Percentiles rank a stretch among this genome's conserved stretches.
phyloP scores from a whole-genome alignment of 2,329 filamentous ascomycete genomes.

The Ophiocordyceps robertsii region DNA sequence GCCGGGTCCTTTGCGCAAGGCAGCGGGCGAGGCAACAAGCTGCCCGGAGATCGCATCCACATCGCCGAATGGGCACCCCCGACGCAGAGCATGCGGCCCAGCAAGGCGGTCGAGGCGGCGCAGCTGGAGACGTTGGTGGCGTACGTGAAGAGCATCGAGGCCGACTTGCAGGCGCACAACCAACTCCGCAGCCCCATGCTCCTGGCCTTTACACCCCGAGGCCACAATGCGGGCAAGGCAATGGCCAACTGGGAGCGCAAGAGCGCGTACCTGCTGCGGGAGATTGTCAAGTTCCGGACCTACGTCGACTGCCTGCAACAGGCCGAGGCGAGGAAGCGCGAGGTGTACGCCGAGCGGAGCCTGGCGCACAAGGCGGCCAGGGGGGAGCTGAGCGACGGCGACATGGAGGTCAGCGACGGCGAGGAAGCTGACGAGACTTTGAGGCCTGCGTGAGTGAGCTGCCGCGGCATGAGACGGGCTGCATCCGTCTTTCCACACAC shows the following conservation, averaged over 20 bases:
- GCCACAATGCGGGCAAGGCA: constrained; percentile 66
- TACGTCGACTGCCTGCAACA: constrained; percentile 77
- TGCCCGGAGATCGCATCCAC: constrained; percentile 72
- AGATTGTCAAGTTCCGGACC: constrained; percentile 93
- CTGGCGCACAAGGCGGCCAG: constrained; percentile 33
- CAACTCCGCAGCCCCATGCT: constrained; percentile 77
- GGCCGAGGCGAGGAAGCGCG: constrained; percentile 55
- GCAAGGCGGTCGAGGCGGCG: constrained; percentile 62
- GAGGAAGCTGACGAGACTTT: constrained; percentile 20
- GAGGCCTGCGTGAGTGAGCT: constrained; percentile 9
- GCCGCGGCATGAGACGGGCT: no score
- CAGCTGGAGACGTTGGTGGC: constrained; percentile 61
- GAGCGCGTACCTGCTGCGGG: constrained; percentile 75
- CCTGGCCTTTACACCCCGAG: constrained; percentile 75
- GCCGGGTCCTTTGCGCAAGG: constrained; percentile 32
- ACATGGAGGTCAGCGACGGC: constrained; percentile 17
- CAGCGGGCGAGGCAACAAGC: constrained; percentile 38
- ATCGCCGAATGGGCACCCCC: constrained; percentile 86
- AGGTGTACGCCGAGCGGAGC: constrained; percentile 53
- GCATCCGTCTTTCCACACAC: no score
- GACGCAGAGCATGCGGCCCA: constrained; percentile 78
- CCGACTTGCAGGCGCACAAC: constrained; percentile 77
- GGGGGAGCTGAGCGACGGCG: constrained; percentile 29
- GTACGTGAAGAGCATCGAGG: constrained; percentile 78
- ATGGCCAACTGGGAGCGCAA: constrained; percentile 98